Conservation (phyloP, 208 protist species). For the Crithidia thermophila region DNA sequence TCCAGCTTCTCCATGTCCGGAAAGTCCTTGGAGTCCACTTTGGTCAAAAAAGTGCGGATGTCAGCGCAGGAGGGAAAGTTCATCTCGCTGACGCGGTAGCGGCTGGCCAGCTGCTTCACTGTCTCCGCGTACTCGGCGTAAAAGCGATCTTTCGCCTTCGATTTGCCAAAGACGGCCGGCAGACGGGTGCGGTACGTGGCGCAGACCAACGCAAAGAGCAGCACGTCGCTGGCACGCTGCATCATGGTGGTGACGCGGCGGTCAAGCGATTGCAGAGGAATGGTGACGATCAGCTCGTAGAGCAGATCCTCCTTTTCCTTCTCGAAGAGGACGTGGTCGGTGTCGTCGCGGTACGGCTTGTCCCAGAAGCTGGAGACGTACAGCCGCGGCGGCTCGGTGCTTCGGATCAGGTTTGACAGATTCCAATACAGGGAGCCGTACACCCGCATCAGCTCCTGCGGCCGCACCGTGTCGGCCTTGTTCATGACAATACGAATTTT, state of each 20-base stretch:
- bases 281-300: slow-evolving; percentile 77
- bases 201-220: slow-evolving; percentile 87
- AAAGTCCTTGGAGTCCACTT: slow-evolving; percentile 44
- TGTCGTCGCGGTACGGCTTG: slow-evolving; percentile 72
- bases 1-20: slow-evolving; percentile 64
- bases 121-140: slow-evolving; percentile 53
- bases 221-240: slow-evolving; percentile 74
- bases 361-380: slow-evolving; percentile 98
- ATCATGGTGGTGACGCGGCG: slow-evolving; percentile 92
- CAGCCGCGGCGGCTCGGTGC: slow-evolving; percentile 96
- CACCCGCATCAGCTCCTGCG: slow-evolving; percentile 97
- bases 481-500: slow-evolving; percentile 98
- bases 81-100: slow-evolving; percentile 52
- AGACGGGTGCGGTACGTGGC: slow-evolving; percentile 55
- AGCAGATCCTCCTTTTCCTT: slow-evolving; percentile 89
- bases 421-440: slow-evolving; percentile 98
- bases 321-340: slow-evolving; percentile 85
- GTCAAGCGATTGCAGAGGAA: slow-evolving; percentile 90
- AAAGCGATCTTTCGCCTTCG: slow-evolving; percentile 69
- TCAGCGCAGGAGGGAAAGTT: slow-evolving; percentile 54
- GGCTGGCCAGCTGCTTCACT: slow-evolving; percentile 50
- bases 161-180: slow-evolving; percentile 87
- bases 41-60: slow-evolving; percentile 42
- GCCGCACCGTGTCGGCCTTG: slow-evolving; percentile 95
- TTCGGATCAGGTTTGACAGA: slow-evolving; percentile 94